These are phyloP conservation scores for Suhomyces choctaworum DNA, from an alignment of 1,139 yeast species.

Conservation along the genomic window DNA sequence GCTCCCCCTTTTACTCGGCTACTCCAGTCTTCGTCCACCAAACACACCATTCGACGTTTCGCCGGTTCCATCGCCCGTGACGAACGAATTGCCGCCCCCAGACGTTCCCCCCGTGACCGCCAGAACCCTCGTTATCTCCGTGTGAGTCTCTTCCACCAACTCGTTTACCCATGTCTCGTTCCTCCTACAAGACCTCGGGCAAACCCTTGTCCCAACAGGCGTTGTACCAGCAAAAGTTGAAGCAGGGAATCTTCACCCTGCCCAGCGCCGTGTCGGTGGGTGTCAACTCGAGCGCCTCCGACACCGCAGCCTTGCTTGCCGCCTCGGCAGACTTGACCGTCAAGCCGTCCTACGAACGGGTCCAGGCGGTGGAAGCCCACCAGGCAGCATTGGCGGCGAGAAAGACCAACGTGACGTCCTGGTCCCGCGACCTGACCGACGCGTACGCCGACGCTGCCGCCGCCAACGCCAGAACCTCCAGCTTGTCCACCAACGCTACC, in stretches of 20 bases:
- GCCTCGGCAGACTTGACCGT: constrained; percentile 64
- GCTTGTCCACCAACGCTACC: constrained; percentile 15
- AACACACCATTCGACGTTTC: too few species aligned
- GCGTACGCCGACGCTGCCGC: constrained; percentile 51
- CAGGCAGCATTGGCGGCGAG: constrained; percentile 64
- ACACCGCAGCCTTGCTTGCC: constrained; percentile 75
- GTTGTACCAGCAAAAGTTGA: constrained; percentile 71
- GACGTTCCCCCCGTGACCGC: too few species aligned
- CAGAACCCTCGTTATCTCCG: too few species aligned
- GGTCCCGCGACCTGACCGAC: constrained; percentile 47
- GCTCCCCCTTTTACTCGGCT: too few species aligned
- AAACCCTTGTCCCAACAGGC: constrained; percentile 75
- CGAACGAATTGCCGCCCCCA: too few species aligned
- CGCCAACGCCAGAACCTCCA: constrained; percentile 14
- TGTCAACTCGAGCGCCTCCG: constrained; percentile 67
- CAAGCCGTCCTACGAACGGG: constrained; percentile 61
- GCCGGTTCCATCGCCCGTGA: too few species aligned
- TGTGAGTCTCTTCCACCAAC: too few species aligned
- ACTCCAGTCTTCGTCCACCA: too few species aligned
- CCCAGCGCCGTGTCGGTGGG: constrained; percentile 75
- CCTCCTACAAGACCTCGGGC: constrained; percentile 66
- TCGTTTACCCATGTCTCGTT: constrained; percentile 36
- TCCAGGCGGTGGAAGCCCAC: constrained; percentile 62
- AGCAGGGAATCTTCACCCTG: constrained; percentile 68
- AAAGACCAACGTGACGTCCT: constrained; percentile 37